Base-by-base conservation (phyloP, 2,329 filamentous ascomycete genomes). In the Pseudogymnoascus sp. region DNA sequence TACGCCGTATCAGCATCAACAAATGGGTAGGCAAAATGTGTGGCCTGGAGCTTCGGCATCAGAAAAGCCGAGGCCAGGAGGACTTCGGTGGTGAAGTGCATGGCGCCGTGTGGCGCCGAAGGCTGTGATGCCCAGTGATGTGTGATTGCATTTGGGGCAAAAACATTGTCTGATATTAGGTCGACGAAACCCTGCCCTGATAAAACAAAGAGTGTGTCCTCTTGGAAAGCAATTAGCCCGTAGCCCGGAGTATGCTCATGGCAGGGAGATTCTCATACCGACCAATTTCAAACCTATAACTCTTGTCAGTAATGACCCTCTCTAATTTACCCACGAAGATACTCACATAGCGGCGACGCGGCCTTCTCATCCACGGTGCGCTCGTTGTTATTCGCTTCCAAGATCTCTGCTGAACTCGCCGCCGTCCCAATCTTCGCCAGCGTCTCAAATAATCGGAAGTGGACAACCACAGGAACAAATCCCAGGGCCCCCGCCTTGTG, bases 51-150 rank as follows among this genome's bases (percentile, higher is more conserved):
- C 53, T 74, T 71, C 35, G 67, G 68, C 69, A 74, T 70, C 14
- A 74, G 43, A 60, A 75, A 75, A 22, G 73, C 72, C 4, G 69
- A 68, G 0, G 70, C 70, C 43, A 74, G 68, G 28, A 75, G 62
- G 1, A 67, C 70, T 60, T 75, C 73, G 2, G 72, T 74, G 2
- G 73, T 70, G 47, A 75, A 75, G 60, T 75, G 73, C 36, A 75
- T 58, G 25, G 70, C 72, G 11, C 73, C 73, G 66, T 75, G 70
- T 57, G 71, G 68, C 2, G 73, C 67, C 0, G 72, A 73, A 0
- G 72, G 72, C 62, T 70, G 70, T n/a, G 61, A 63, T 2, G 68
- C 68, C 68, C 74, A 68, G 63, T 74, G 72, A 25, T 62, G 66
- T 4, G 73, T 75, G 37, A 74, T 68, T 15, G 65, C 66, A 60